phyloP scores from a whole-genome alignment of 2,329 filamentous ascomycete genomes.

The Fusarium tjaetaba region DNA sequence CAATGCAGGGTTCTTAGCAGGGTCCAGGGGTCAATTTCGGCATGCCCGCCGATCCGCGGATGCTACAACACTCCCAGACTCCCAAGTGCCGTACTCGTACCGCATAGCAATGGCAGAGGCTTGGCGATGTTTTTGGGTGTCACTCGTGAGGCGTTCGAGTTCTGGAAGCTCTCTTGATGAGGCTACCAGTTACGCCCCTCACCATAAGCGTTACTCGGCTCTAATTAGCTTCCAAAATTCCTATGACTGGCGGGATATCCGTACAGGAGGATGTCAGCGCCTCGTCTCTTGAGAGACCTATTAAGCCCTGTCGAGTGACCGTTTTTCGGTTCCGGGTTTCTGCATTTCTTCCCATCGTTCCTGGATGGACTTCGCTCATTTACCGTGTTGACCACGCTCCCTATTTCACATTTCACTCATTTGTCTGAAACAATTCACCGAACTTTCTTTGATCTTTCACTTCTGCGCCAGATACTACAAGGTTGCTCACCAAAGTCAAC shows the following conservation, averaged over 20 bases:
- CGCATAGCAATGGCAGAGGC: slow-evolving; percentile 7
- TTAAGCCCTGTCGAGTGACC: slow-evolving; percentile 6
- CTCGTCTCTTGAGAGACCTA: slow-evolving; percentile 8
- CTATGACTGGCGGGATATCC: slow-evolving; percentile 9
- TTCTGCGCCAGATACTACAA: not conserved
- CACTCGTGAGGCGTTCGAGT: slow-evolving; percentile 8
- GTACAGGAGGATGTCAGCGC: slow-evolving; percentile 2
- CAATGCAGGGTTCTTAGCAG: slow-evolving; percentile 30
- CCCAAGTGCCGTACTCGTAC: not conserved
- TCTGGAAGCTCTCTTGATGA: not conserved
- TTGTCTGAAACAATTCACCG: not conserved
- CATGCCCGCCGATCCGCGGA: slow-evolving; percentile 29
- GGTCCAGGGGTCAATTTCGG: slow-evolving; percentile 40
- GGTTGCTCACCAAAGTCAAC: not conserved
- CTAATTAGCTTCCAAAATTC: not conserved
- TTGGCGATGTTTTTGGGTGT: slow-evolving; percentile 23
- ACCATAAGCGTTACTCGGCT: not conserved
- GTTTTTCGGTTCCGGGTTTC: not conserved
- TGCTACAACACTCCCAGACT: not conserved
- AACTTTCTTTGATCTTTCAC: not conserved
- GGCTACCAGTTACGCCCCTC: not conserved
- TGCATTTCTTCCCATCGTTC: not conserved
- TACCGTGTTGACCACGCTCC: slow-evolving; percentile 12
- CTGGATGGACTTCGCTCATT: slow-evolving; percentile 20
- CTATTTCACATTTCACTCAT: slow-evolving; percentile 12